These are phyloP conservation scores for Pseudogymnoascus sp. DNA, from an alignment of 2,329 filamentous ascomycete genomes.

Conservation along the genomic window DNA sequence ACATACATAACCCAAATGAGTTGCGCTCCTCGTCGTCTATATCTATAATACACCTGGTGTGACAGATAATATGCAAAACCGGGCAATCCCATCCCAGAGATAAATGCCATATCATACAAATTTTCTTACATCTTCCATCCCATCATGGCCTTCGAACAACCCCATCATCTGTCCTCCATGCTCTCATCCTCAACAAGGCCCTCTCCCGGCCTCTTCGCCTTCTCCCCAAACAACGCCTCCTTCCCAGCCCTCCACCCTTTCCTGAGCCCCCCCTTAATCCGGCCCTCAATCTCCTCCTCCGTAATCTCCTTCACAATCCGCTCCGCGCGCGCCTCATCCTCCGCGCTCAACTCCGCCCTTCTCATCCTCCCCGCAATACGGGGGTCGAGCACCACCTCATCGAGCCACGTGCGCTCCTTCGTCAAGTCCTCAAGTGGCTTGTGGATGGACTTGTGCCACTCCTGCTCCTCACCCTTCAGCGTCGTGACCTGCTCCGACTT, in stretches of 20 bases:
- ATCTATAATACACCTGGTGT: slow-evolving; percentile 5
- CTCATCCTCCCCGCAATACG: slow-evolving; percentile 74
- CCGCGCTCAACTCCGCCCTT: slow-evolving; percentile 60
- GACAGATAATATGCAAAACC: slow-evolving; percentile 5
- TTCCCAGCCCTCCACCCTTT: slow-evolving; percentile 33
- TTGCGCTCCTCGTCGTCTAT: slow-evolving; percentile 2
- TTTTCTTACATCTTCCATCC: slow-evolving; percentile 1
- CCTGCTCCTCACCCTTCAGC: slow-evolving; percentile 63
- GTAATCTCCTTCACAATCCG: slow-evolving; percentile 46
- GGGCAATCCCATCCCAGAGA: neutral
- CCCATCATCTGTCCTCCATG: neutral
- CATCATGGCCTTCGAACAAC: neutral
- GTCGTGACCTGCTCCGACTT: slow-evolving; percentile 54
- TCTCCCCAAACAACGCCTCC: slow-evolving; percentile 16
- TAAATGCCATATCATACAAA: slow-evolving; percentile 3
- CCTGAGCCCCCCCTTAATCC: slow-evolving; percentile 53
- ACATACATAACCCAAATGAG: neutral
- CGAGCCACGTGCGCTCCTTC: slow-evolving; percentile 67
- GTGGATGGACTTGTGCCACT: slow-evolving; percentile 78
- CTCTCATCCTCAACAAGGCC: slow-evolving; percentile 7
- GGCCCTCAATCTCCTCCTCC: slow-evolving; percentile 62
- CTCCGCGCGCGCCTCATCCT: slow-evolving; percentile 61
- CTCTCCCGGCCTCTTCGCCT: slow-evolving; percentile 15
- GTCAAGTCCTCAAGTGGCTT: slow-evolving; percentile 44
- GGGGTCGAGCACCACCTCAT: slow-evolving; percentile 65